A percentile compares a stretch with the other conserved stretches of the same genome.
phyloP scores from a whole-genome alignment of 1,139 yeast species.

The Suhomyces choctaworum region DNA sequence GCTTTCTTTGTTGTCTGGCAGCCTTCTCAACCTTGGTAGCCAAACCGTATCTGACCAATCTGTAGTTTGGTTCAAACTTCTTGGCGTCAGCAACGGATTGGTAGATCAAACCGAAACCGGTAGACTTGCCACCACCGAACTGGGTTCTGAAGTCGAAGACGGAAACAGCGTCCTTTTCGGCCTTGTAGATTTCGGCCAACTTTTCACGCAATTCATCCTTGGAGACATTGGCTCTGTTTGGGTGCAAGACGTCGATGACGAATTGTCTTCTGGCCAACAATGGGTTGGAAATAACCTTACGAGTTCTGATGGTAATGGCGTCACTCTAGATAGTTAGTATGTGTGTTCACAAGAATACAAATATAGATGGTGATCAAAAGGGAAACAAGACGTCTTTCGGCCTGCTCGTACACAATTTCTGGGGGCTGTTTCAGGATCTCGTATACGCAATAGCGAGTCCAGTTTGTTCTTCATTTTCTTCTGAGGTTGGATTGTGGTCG shows the following conservation, averaged over 20 bases:
- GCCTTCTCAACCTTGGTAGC: slow-evolving; percentile 95
- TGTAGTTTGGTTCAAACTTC: slow-evolving; percentile 99
- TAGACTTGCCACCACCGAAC: slow-evolving; percentile 99
- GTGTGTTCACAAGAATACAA: no score
- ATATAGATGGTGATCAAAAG: no score
- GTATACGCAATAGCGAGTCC: no score
- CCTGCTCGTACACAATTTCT: no score
- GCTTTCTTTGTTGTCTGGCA: slow-evolving; percentile 99
- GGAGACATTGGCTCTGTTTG: slow-evolving; percentile 98
- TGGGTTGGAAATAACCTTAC: slow-evolving; percentile 99
- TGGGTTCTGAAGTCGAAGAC: slow-evolving; percentile 99
- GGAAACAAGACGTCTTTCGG: no score
- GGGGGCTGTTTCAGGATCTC: no score
- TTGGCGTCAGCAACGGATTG: slow-evolving; percentile 97
- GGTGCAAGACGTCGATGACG: slow-evolving; percentile 99
- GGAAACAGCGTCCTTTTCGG: slow-evolving; percentile 97
- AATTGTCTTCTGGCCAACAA: slow-evolving; percentile 99
- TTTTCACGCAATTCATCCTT: slow-evolving; percentile 99
- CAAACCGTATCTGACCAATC: slow-evolving; percentile 98
- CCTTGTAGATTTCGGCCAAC: slow-evolving; percentile 94
- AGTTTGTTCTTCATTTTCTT: no score
- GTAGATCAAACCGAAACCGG: slow-evolving; percentile 99
- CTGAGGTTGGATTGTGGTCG: no score
- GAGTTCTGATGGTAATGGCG: slow-evolving; percentile 99
- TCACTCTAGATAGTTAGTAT: slow-evolving; percentile 68